phyloP scores from a whole-genome alignment of 768 basidiomycete genomes.

The Pisolithus microcarpus region DNA sequence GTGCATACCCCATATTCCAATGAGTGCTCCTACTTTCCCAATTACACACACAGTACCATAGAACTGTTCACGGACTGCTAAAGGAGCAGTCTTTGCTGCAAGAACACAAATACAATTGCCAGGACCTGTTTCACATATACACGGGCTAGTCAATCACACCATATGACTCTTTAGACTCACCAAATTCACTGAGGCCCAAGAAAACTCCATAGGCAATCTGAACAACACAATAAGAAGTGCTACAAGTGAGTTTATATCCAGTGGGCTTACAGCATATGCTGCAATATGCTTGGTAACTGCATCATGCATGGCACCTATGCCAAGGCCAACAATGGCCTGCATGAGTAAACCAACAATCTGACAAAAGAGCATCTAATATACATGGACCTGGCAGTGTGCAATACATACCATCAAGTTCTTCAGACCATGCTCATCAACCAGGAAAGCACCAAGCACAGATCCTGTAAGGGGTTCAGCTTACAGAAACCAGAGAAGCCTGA shows the following conservation, averaged over 20 bases:
- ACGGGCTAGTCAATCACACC: constrained; percentile 8
- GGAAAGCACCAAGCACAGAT: constrained; percentile 65
- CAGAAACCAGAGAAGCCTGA: not conserved
- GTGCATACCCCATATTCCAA: too few relatives aligned
- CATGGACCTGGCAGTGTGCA: not conserved
- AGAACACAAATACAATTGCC: too few relatives aligned
- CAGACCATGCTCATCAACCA: constrained; percentile 69
- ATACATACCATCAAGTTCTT: constrained; percentile 60
- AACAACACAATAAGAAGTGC: not conserved
- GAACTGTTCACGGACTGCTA: too few relatives aligned
- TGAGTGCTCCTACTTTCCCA: too few relatives aligned
- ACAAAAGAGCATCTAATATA: not conserved
- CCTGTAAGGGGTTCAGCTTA: constrained; percentile 24
- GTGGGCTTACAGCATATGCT: constrained; percentile 56
- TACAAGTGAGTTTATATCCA: not conserved
- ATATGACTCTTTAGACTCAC: constrained; percentile 31
- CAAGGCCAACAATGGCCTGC: constrained; percentile 76
- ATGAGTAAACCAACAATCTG: constrained; percentile 60
- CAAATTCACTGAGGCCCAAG: constrained; percentile 81
- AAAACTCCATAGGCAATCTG: constrained; percentile 87
- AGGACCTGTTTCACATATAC: too few relatives aligned
- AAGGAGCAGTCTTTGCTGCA: too few relatives aligned
- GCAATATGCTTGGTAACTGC: constrained; percentile 55
- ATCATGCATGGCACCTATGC: constrained; percentile 79
- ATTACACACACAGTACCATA: too few relatives aligned